Evolutionary conservation across 768 basidiomycete species (phyloP).

Genomic region (Phlebiopsis gigantea): DNA sequence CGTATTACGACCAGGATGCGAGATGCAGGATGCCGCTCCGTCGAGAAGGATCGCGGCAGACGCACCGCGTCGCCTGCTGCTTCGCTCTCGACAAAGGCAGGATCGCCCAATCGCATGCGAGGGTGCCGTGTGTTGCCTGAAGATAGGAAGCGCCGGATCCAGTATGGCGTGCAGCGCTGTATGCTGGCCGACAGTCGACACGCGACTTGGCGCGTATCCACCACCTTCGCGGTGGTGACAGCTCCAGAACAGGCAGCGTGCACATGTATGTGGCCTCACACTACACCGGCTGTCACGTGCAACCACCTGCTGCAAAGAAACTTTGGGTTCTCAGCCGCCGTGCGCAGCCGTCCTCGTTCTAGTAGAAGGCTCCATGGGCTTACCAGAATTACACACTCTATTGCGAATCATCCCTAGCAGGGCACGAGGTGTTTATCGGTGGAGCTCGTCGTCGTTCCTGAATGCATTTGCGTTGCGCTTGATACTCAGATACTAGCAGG

Average conservation of each 20-base stretch:
- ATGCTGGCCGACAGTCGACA: neutral
- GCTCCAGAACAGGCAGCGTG: too few species aligned
- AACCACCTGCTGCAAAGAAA: neutral
- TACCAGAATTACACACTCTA: neutral
- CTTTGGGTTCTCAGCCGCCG: neutral
- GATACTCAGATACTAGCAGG: neutral
- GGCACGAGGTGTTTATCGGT: neutral
- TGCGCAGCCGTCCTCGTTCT: too few species aligned
- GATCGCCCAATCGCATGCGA: neutral
- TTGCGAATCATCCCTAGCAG: neutral
- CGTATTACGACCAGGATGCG: too few species aligned
- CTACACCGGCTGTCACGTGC: too few species aligned
- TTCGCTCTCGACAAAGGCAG: neutral
- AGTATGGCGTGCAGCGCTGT: neutral
- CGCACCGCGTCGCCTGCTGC: neutral
- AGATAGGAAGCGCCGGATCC: neutral
- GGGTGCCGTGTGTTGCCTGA: too few species aligned
- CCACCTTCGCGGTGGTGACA: too few species aligned
- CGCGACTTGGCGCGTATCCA: too few species aligned
- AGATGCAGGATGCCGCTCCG: neutral
- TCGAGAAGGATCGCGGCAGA: neutral
- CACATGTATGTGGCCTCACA: too few species aligned
- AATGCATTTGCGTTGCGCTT: neutral
- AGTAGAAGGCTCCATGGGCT: neutral
- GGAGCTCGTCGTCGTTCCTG: slow-evolving; percentile 1